A percentile compares a stretch with the other conserved stretches of the same genome.
phyloP scores from a whole-genome alignment of 208 protist species.

The Crithidia sp. region DNA sequence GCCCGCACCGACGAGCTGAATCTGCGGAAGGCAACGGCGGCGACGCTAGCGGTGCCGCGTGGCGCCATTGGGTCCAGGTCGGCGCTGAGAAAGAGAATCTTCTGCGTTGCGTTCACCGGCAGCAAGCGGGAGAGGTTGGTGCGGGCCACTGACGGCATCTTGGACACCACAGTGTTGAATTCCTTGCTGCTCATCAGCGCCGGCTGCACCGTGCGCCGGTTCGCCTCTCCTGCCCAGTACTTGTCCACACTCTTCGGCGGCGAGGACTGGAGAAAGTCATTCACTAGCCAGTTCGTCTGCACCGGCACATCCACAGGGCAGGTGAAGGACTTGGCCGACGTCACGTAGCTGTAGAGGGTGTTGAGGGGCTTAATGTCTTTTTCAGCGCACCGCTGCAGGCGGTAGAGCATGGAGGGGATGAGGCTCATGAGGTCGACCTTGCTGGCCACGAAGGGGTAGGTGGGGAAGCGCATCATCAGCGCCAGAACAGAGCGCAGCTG shows the following conservation, averaged over 20 bases:
- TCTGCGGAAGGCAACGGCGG: conserved; percentile 18
- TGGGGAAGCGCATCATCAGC: conserved; percentile 42
- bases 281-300: conserved; percentile 48
- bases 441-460: conserved; percentile 33
- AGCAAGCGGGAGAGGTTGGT: not conserved
- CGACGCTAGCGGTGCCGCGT: conserved; percentile 23
- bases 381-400: conserved; percentile 59
- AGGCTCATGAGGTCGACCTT: conserved; percentile 32
- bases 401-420: conserved; percentile 69
- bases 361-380: conserved; percentile 47
- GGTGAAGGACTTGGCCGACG: not conserved
- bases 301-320: conserved; percentile 26
- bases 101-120: conserved; percentile 31
- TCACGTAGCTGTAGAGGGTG: conserved; percentile 39
- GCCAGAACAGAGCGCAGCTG: conserved; percentile 39
- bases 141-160: conserved; percentile 20
- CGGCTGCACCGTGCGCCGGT: conserved; percentile 2
- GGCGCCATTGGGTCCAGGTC: conserved; percentile 42
- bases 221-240: conserved; percentile 1
- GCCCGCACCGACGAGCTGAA: conserved; percentile 16
- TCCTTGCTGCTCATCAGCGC: conserved; percentile 1
- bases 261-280: conserved; percentile 25
- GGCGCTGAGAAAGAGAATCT: conserved; percentile 37
- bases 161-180: conserved; percentile 29
- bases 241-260: conserved; percentile 10